phyloP scores from a whole-genome alignment of 345 rosid species.

The Gossypium ekmanianum region DNA sequence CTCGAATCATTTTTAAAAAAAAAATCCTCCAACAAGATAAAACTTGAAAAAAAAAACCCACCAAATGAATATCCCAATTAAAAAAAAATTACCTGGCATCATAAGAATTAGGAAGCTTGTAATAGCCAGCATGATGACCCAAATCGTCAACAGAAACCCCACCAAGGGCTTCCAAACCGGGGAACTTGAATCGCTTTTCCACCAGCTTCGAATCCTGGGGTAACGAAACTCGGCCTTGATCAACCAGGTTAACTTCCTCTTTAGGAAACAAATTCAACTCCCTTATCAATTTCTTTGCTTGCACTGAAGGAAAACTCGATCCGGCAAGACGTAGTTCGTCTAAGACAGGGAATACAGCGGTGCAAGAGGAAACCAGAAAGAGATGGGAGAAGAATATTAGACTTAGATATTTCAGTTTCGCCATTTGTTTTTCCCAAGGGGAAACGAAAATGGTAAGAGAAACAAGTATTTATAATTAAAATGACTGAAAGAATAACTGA shows the following conservation, averaged over 20 bases:
- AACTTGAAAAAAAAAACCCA: background rate
- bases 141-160: constrained; percentile 56
- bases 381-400: constrained; percentile 26
- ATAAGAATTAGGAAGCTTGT: constrained; percentile 63
- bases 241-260: constrained; percentile 54
- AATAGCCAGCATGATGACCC: constrained; percentile 97
- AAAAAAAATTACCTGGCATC: constrained; percentile 58
- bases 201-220: constrained; percentile 36
- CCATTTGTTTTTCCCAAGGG: constrained; percentile 33
- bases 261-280: constrained; percentile 84
- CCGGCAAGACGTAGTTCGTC: constrained; percentile 33
- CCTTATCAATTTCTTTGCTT: constrained; percentile 72
- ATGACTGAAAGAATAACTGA: constrained; percentile 24
- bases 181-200: constrained; percentile 67
- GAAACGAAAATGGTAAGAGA: background rate
- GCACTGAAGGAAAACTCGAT: constrained; percentile 58
- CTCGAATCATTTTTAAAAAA: background rate
- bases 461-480: background rate
- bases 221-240: constrained; percentile 17
- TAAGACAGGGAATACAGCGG: constrained; percentile 29
- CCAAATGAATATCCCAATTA: background rate
- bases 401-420: constrained; percentile 20
- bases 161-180: constrained; percentile 37
- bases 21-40: background rate
- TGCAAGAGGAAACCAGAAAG: constrained; percentile 17